Evolutionary conservation across 768 basidiomycete species (phyloP).

Genomic region (Naematelia aurantialba): DNA sequence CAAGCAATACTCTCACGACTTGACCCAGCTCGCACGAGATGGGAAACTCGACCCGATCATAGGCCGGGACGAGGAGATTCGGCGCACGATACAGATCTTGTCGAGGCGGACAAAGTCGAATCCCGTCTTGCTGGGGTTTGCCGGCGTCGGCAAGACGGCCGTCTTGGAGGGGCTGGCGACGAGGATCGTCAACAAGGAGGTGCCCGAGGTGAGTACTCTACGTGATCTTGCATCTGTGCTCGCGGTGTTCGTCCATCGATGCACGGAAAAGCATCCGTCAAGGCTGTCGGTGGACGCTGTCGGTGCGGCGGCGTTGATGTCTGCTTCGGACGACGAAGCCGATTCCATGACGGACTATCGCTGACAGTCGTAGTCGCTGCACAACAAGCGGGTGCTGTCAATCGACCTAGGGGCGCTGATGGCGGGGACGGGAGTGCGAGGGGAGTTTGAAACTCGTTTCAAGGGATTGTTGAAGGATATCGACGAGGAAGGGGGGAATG

Average conservation of each 20-base stretch:
- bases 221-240: background rate
- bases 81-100: conserved; percentile 84
- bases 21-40: conserved; percentile 74
- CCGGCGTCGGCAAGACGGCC: conserved; percentile 90
- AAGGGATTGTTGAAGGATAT: conserved; percentile 85
- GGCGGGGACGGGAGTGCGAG: conserved; percentile 85
- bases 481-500: conserved; percentile 67
- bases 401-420: conserved; percentile 78
- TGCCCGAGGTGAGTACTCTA: conserved; percentile 66
- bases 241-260: background rate
- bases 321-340: too few species aligned
- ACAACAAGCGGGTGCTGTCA: conserved; percentile 80
- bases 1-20: conserved; percentile 77
- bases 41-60: conserved; percentile 90
- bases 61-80: conserved; percentile 67
- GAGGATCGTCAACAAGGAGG: conserved; percentile 80
- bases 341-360: background rate
- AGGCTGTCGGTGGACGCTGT: too few species aligned
- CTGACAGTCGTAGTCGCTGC: conserved; percentile 62
- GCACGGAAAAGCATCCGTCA: background rate
- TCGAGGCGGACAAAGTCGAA: conserved; percentile 88
- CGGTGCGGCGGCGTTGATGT: too few species aligned
- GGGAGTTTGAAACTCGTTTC: conserved; percentile 91
- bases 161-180: conserved; percentile 85
- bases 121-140: conserved; percentile 68